Percentiles rank a stretch among this genome's conserved stretches.
Conservation (phyloP, 164 flowering plant species). For the Sedum album region DNA sequence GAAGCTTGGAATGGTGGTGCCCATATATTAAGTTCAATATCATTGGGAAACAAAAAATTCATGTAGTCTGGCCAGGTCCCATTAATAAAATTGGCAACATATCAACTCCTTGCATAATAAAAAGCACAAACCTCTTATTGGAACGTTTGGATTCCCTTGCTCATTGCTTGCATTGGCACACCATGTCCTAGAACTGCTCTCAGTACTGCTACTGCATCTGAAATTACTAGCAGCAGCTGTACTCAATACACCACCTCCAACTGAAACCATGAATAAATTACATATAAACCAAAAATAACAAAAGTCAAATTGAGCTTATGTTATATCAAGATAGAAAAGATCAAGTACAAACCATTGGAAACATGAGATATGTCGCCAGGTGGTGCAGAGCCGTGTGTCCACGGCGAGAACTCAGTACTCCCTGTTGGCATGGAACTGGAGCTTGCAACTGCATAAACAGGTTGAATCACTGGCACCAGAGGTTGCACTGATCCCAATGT, state of each 20-base stretch:
- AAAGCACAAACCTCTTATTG: constrained; percentile 18
- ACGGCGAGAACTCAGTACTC: constrained; percentile 24
- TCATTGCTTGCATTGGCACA: constrained; percentile 10
- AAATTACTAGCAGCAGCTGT: constrained; percentile 10
- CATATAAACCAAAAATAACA: neutral
- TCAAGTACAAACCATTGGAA: neutral
- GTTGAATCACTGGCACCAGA: constrained; percentile 21
- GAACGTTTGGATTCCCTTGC: constrained; percentile 12
- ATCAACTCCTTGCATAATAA: neutral
- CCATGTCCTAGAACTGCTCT: constrained; percentile 21
- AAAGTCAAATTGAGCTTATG: neutral
- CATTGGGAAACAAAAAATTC: neutral
- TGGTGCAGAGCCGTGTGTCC: constrained; percentile 17
- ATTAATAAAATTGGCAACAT: neutral
- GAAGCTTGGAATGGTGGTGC: neutral
- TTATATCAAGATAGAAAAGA: neutral
- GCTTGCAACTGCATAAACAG: constrained; percentile 23
- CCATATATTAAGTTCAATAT: neutral
- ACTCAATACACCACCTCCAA: constrained; percentile 12
- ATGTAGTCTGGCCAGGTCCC: neutral
- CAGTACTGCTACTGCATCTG: constrained; percentile 24
- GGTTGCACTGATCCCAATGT: constrained; percentile 21
- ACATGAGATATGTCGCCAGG: neutral
- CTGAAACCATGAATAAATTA: constrained; percentile 9
- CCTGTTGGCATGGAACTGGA: constrained; percentile 20